A percentile compares a stretch with the other conserved stretches of the same genome.
Evolutionary conservation across 78 protist genomes (phyloP).

Genomic region (Trichosphaerium sp.): DNA sequence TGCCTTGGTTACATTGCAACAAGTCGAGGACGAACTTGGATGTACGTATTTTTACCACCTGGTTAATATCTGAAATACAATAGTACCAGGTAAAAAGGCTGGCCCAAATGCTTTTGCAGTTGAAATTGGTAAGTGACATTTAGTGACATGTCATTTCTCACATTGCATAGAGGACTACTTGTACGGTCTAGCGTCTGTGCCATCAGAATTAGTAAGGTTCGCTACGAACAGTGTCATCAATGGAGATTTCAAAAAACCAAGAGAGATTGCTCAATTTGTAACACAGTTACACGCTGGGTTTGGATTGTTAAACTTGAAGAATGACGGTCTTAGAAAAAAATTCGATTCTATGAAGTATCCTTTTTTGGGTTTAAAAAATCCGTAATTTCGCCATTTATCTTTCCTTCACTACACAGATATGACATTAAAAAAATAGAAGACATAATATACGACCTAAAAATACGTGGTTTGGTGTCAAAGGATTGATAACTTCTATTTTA

Average conservation of each 20-base stretch:
- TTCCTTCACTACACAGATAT: too few relatives aligned
- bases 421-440: background rate
- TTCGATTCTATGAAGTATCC: background rate
- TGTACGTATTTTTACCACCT: too few relatives aligned
- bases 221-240: background rate
- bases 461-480: background rate
- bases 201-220: background rate
- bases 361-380: too few relatives aligned
- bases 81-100: too few relatives aligned
- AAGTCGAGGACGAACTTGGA: too few relatives aligned
- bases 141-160: too few relatives aligned
- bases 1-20: too few relatives aligned
- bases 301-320: background rate
- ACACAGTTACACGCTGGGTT: background rate
- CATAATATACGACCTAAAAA: background rate
- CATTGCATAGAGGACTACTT: background rate
- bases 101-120: too few relatives aligned
- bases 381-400: too few relatives aligned
- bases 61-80: too few relatives aligned
- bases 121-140: too few relatives aligned
- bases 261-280: background rate
- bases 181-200: background rate
- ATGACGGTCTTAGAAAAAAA: background rate
- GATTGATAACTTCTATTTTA: too few relatives aligned
- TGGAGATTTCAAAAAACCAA: background rate